Evolutionary conservation across 2,329 filamentous ascomycete species (phyloP).

Genomic region (Allantophomopsis cytisporea): DNA sequence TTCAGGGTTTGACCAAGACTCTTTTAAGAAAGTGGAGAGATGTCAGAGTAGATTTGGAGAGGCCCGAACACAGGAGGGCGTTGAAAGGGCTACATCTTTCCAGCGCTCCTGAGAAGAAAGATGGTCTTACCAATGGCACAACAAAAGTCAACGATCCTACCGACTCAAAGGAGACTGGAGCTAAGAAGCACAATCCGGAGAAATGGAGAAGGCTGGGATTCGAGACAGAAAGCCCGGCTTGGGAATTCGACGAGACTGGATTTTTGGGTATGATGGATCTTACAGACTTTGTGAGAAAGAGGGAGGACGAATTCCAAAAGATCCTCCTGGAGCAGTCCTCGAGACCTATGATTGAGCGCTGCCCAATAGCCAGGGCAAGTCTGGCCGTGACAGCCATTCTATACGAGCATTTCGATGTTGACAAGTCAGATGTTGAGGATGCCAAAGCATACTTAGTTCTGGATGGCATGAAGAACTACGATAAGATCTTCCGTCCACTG

Average conservation of each 20-base stretch:
- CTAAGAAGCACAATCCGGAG: constrained; percentile 65
- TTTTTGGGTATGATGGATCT: constrained; percentile 97
- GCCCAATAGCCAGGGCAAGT: constrained; percentile 77
- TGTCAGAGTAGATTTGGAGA: constrained; percentile 71
- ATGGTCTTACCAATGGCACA: constrained; percentile 14
- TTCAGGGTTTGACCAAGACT: constrained; percentile 82
- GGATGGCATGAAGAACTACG: constrained; percentile 66
- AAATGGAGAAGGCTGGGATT: constrained; percentile 93
- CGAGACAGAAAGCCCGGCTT: constrained; percentile 73
- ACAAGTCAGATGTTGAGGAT: constrained; percentile 70
- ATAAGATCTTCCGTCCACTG: constrained; percentile 75
- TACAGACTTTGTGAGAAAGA: constrained; percentile 82
- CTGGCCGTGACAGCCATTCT: constrained; percentile 76
- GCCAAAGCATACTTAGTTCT: constrained; percentile 60
- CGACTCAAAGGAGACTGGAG: constrained; percentile 40
- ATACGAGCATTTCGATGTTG: constrained; percentile 93
- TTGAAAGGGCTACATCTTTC: constrained; percentile 66
- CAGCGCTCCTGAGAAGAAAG: constrained; percentile 52
- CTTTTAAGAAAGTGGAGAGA: constrained; percentile 80
- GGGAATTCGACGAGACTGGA: constrained; percentile 75
- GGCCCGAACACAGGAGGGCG: constrained; percentile 75
- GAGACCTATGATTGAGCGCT: constrained; percentile 56
- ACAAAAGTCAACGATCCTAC: constrained; percentile 19
- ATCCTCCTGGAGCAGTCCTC: constrained; percentile 79
- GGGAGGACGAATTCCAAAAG: constrained; percentile 89